Base-by-base conservation (phyloP, 768 basidiomycete genomes). In the Podaxis sp. region DNA sequence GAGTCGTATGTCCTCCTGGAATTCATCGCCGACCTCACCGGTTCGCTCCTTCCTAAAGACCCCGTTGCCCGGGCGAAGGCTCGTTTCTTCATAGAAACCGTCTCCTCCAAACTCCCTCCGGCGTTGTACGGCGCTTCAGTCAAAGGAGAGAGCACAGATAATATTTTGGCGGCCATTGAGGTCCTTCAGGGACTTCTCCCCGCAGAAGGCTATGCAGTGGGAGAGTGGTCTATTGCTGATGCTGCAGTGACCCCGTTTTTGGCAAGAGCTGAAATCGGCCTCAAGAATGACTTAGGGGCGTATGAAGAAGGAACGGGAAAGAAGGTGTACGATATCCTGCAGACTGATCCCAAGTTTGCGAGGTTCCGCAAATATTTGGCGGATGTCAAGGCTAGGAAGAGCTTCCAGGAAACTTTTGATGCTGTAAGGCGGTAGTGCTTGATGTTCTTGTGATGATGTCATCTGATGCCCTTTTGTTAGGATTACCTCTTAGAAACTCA, bases 1-100 rank as follows among this genome's bases (percentile, higher is more conserved):
- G 88, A 90, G 68, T 89, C 87, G 3, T 82, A 84, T 51, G 75
- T 88, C 40, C 82, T 89, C 60, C 75, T 89, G 57, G 87, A 90
- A 69, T 85, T 90, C 73, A 70, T 89, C 61, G 85, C 85, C 9
- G 88, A 89, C 69, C 73, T 88, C 58, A 82, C 76, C 70, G 80
- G 82, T 1, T 76, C 80, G 37, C 74, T 88, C 41, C 77, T 86
- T 8, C 88, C 88, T 3, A 69, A 73, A 8, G 83, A 86, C 68
- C 84, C 84, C 0, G 78, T 89, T 40, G 66, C 68, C 6, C 82
- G 86, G 40, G 88, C 89, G 40, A 76, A 80, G 60, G 82, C 78
- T 7, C 84, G 88, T 24, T 84, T 89, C 72, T 87, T 89, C 75
- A 80, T 85, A 70, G 85, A 89, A 62, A 74, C 78, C 6, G 76